Conservation (phyloP, 345 rosid genomes). For the Rhodomyrtus tomentosa region DNA sequence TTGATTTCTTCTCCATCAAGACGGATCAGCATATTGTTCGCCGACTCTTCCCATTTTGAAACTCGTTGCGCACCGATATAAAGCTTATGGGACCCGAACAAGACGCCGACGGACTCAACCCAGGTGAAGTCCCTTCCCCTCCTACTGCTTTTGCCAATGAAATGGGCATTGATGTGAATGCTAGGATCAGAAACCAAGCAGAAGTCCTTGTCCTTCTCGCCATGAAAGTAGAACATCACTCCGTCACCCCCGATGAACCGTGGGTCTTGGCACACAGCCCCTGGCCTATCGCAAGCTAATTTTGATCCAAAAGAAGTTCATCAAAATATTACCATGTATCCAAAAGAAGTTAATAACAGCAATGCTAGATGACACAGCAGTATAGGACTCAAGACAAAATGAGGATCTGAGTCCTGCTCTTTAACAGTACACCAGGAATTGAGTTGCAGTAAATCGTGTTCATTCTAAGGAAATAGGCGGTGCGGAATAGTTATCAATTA, state of each 20-base stretch:
- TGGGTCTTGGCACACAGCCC: constrained; percentile 16
- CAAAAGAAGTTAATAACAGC: neutral
- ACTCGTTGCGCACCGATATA: constrained; percentile 3
- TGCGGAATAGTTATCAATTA: neutral
- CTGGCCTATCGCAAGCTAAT: neutral
- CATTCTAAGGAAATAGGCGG: neutral
- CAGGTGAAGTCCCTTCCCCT: constrained; percentile 16
- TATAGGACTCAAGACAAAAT: neutral
- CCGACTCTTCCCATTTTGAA: neutral
- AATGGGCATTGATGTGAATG: constrained; percentile 17
- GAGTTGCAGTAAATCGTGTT: neutral
- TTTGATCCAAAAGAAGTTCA: neutral
- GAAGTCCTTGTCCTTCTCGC: constrained; percentile 14
- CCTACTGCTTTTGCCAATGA: constrained; percentile 9
- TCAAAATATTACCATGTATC: neutral
- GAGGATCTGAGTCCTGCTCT: neutral
- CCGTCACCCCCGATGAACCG: constrained; percentile 19
- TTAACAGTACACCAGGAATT: neutral
- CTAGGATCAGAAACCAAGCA: constrained; percentile 12
- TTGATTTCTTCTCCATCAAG: neutral
- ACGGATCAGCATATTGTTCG: neutral
- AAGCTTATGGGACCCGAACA: constrained; percentile 5
- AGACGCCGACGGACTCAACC: constrained; percentile 10
- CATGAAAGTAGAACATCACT: constrained; percentile 19
- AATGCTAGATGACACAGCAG: neutral